A percentile compares a stretch with the other conserved stretches of the same genome.
Conservation (phyloP, 768 basidiomycete genomes). For the Stropharia rugosoannulata region DNA sequence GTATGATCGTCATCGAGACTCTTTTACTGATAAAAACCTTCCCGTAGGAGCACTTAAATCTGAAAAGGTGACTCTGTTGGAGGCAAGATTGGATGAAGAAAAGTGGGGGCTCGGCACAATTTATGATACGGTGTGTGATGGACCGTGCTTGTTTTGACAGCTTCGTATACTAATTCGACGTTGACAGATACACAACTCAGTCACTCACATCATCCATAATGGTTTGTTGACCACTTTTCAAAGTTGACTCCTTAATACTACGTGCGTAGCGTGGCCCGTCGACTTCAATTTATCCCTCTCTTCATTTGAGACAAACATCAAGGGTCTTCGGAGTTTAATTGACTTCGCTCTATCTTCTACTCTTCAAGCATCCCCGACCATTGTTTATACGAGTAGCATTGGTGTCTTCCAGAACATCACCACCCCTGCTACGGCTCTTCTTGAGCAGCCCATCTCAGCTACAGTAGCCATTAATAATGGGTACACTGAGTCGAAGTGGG, state of each 20-base stretch:
- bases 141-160: not conserved
- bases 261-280: constrained; percentile 40
- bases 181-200: constrained; percentile 1
- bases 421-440: constrained; percentile 7
- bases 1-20: not conserved
- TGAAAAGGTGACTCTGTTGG: not conserved
- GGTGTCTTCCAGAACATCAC: constrained; percentile 5
- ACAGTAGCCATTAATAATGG: constrained; percentile 31
- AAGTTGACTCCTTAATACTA: no score
- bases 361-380: not conserved
- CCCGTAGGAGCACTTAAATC: not conserved
- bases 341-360: constrained; percentile 33
- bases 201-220: constrained; percentile 12
- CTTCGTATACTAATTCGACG: no score
- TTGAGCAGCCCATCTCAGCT: constrained; percentile 24
- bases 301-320: constrained; percentile 43
- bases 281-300: constrained; percentile 44
- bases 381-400: constrained; percentile 6
- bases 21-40: constrained; percentile 1
- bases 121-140: not conserved
- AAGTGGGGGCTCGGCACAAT: not conserved
- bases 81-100: not conserved
- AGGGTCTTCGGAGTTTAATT: constrained; percentile 37
- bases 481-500: constrained; percentile 42
- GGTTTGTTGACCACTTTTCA: not conserved